Conservation (phyloP, 371 early-diverging fungal species). For the Mortierella sp. region DNA sequence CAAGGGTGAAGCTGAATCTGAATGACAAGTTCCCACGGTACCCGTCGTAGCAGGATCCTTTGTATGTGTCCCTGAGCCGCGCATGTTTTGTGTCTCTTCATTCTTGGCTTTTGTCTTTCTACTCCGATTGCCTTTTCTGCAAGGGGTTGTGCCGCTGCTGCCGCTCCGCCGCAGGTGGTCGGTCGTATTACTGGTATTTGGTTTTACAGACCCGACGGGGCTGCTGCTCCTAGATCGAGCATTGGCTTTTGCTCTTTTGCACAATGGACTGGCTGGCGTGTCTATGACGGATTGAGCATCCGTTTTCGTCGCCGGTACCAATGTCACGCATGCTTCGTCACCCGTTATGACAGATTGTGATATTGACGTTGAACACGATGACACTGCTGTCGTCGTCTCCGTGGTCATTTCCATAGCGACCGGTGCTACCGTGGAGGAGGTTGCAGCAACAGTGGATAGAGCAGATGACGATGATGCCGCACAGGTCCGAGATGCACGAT, state of each 20-base stretch:
- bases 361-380: too few species aligned
- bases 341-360: slow-evolving; percentile 2
- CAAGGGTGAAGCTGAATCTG: neutral
- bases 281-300: neutral
- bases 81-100: slow-evolving; percentile 17
- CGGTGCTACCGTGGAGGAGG: neutral
- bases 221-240: slow-evolving; percentile 22
- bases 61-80: slow-evolving; percentile 8
- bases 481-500: too few species aligned
- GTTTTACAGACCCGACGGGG: slow-evolving; percentile 10
- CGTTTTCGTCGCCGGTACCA: too few species aligned
- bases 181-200: too few species aligned
- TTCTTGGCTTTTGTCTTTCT: slow-evolving; percentile 24
- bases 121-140: slow-evolving; percentile 12
- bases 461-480: too few species aligned
- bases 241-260: slow-evolving; percentile 19
- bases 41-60: neutral
- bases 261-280: neutral
- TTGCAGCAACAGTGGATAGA: neutral
- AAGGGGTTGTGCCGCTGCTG: neutral
- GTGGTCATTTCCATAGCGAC: too few species aligned
- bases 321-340: neutral
- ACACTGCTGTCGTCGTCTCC: too few species aligned
- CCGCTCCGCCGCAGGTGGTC: neutral
- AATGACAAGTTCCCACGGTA: too few species aligned